A percentile compares a stretch with the other conserved stretches of the same genome.
Evolutionary conservation across 306 rosid species (phyloP).

Genomic region (Prunus armeniaca): DNA sequence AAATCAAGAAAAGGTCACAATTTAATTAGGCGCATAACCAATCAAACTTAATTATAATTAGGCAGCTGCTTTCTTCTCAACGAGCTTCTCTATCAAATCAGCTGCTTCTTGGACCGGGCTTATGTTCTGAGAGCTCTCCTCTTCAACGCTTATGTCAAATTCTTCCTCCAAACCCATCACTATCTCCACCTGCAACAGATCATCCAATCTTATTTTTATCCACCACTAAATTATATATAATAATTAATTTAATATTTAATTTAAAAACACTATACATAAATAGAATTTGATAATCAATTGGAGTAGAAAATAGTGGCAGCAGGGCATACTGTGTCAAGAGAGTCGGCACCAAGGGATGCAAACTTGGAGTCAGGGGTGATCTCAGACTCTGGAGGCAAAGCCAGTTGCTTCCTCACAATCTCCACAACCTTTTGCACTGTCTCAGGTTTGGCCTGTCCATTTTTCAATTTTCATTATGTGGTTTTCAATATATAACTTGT

Average conservation of each 20-base stretch:
- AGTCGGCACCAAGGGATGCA: slow-evolving; percentile 43
- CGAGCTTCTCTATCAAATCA: slow-evolving; percentile 42
- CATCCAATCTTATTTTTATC: background rate
- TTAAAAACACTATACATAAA: too few species aligned
- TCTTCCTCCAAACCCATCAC: slow-evolving; percentile 49
- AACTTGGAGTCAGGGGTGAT: slow-evolving; percentile 45
- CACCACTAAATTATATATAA: background rate
- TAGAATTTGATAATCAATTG: background rate
- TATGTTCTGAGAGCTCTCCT: slow-evolving; percentile 43
- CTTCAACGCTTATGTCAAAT: slow-evolving; percentile 41
- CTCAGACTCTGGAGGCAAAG: slow-evolving; percentile 31
- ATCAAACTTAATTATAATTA: background rate
- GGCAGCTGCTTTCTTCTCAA: slow-evolving; percentile 28
- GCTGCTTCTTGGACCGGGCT: slow-evolving; percentile 49
- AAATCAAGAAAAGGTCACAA: background rate
- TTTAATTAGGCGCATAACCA: background rate
- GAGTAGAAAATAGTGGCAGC: background rate
- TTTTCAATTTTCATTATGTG: background rate
- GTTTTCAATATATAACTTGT: background rate
- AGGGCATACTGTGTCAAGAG: slow-evolving; percentile 35
- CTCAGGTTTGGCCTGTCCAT: slow-evolving; percentile 37
- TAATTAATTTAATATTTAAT: background rate
- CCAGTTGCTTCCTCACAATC: slow-evolving; percentile 48
- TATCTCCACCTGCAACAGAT: slow-evolving; percentile 35
- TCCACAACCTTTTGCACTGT: slow-evolving; percentile 41